Evolutionary conservation across 306 rosid genomes (phyloP), one percentile per base, ranked within the genome.

Genomic region (Acacia crassicarpa): DNA sequence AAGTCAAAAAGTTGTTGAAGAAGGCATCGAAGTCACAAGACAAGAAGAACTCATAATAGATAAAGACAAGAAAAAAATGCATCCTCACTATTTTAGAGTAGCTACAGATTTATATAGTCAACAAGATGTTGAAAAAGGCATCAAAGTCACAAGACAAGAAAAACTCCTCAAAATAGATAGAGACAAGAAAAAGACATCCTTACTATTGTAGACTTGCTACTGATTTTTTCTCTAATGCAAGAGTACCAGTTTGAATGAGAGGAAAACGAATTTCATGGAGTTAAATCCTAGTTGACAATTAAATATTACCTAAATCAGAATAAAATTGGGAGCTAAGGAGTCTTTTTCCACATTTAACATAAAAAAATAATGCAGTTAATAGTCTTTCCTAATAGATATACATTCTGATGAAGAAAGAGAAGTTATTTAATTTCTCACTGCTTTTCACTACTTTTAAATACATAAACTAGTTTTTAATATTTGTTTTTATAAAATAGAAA

Each of bases 171-270:
- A 78, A 38, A 20, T 38, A 15, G 23, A 35, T 49, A 3, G 71
- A 62, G 30, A 33, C 13, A 54, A 14, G 58, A 72, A 38, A 38
- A 38, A 38, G 8, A 38, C 41, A 38, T 38, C 41, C 41, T 38
- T 38, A 38, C 41, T 38, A 38, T 6, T 38, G 8, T 38, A 38
- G 8, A 38, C 41, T 38, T 38, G 30, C 69, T 15, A 56, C 32
- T 44, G 48, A 32, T 67, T 68, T 75, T 66, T 44, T 22, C 75
- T 44, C 11, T 6, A 48, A 72, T 16, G 54, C 40, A 72, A 13
- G 66, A 71, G 59, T 65, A 67, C 5, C 56, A 63, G 53, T 9
- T 48, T 33, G 48, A 75, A 80, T 67, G 70, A 63, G 9, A 79
- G n/a, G 12, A 23, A 74, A 56, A 72, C 7, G 27, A 40, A 54